Base-by-base conservation (phyloP, 1,139 yeast genomes). In the Tardiomyces digboiensis region DNA sequence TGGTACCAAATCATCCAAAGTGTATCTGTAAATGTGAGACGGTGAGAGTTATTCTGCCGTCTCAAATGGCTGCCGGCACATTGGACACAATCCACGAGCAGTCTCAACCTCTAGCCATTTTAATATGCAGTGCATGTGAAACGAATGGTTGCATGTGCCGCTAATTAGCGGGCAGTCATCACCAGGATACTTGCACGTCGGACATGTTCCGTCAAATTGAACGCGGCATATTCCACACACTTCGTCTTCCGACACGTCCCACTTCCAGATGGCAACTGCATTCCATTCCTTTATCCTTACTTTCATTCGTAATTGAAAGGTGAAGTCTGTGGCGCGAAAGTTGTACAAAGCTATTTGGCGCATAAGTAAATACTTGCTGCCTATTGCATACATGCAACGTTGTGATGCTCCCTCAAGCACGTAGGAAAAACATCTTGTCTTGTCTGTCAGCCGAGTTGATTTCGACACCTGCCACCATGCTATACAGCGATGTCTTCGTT, bases 221-320 rank as follows among this genome's bases (percentile, higher is more conserved):
- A 83, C 94, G 5, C 96, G 74, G 57, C 96, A 87, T 49, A 87
- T 87, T 23, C 96, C 96, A 59, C 96, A 87, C 18, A 86, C 75
- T 52, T 87, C 95, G 51, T 85, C 95, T 19, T 70, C 74, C 1
- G 76, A 70, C 4, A 72, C 74, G 42, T 71, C 71, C 96, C 96
- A 87, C 49, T 80, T 82, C 96, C 96, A 87, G 2, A 82, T 70
- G 21, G 83, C 80, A 10, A 85, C 85, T 0, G 85, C 87, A 45
- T 80, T 80, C 85, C 91, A 83, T 51, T 76, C 74, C 38, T 77
- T 70, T 43, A 85, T 69, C 36, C 70, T 72, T 37, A 85, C 87
- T 58, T 82, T 81, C 95, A 85, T 85, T 7, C 33, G n/a, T n/a
- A n/a, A n/a, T n/a, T n/a, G n/a, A n/a, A n/a, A n/a, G n/a, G n/a